These are phyloP conservation scores for Eucalyptus grandis DNA, from an alignment of 345 rosid species.

Conservation along the genomic window DNA sequence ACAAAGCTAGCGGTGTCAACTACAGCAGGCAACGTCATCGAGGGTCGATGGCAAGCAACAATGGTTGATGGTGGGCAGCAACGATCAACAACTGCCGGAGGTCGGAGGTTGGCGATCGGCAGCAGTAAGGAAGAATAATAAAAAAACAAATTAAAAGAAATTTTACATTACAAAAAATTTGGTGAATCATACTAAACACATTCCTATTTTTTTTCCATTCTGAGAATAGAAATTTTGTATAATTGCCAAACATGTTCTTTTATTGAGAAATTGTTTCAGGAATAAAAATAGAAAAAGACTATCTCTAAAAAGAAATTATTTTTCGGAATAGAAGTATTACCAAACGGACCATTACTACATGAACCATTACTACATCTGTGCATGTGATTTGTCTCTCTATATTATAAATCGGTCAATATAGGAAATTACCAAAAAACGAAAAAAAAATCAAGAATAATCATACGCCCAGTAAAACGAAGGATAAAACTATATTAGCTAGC, in stretches of 20 bases:
- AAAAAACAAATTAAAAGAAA: too few relatives aligned
- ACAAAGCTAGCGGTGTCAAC: rapidly evolving
- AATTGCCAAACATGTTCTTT: too few relatives aligned
- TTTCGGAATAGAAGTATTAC: rapidly evolving
- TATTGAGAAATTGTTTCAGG: too few relatives aligned
- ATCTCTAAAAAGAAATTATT: too few relatives aligned
- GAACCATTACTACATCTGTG: background rate
- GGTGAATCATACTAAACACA: too few relatives aligned
- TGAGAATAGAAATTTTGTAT: too few relatives aligned
- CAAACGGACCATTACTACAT: background rate
- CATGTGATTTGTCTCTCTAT: background rate
- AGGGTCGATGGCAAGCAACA: too few relatives aligned
- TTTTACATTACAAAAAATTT: too few relatives aligned
- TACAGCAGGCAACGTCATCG: rapidly evolving
- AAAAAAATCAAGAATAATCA: background rate
- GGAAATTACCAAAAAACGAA: background rate
- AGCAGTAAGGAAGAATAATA: too few relatives aligned
- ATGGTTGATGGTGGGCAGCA: too few relatives aligned
- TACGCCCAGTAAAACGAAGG: background rate
- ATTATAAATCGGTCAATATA: background rate
- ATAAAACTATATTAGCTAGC: background rate
- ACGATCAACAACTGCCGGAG: rapidly evolving
- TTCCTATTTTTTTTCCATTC: rapidly evolving
- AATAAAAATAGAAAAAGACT: too few relatives aligned
- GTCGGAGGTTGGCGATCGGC: rapidly evolving